Evolutionary conservation across 331 rosid species (phyloP), one percentile per base, ranked within the genome.

Genomic region (Arachis monticola): DNA sequence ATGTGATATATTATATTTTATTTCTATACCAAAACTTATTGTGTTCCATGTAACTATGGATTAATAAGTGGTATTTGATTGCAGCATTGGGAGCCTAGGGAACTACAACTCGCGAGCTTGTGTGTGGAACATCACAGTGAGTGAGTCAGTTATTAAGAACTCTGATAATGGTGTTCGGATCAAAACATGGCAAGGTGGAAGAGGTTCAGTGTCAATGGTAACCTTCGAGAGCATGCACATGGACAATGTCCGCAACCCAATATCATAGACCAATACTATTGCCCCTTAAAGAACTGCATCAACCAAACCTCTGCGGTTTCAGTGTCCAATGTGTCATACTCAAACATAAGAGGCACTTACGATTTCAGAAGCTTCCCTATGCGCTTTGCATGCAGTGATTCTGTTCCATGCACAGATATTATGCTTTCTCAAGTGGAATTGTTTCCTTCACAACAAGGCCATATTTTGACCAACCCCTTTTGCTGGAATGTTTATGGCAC

Each of bases 151-250:
- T 40, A 84, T 90, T 67, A 84, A 74, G 72, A 73, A 80, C 13
- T 84, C 92, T 0, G 91, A 88, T 50, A 84, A 90, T 8, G 92
- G 92, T 12, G 86, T 90, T 71, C 73, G 91, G 81, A 84, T 90
- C 78, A 86, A 90, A 72, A 86, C 91, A 75, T 86, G 91, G 93
- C 93, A 90, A 60, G 91, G 90, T 7, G 91, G 93, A 12, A 74
- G 65, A 69, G 91, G 93, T 22, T 60, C 87, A 9, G 91, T 90
- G 62, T 81, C 87, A 27, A 73, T 75, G 61, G 76, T 86, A 53
- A 77, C 77, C 7, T 86, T 84, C 77, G 42, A 74, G 12, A 84
- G 67, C 67, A 86, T 90, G 42, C 50, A 48, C 60, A 83, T 85
- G 87, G 88, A 89, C 75, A 79, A 17, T 0, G 92, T 87, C 14